Percentiles rank a stretch among this genome's conserved stretches.
These are phyloP conservation scores for Limnanthes douglasii DNA, from an alignment of 345 rosid species.

Conservation along the genomic window DNA sequence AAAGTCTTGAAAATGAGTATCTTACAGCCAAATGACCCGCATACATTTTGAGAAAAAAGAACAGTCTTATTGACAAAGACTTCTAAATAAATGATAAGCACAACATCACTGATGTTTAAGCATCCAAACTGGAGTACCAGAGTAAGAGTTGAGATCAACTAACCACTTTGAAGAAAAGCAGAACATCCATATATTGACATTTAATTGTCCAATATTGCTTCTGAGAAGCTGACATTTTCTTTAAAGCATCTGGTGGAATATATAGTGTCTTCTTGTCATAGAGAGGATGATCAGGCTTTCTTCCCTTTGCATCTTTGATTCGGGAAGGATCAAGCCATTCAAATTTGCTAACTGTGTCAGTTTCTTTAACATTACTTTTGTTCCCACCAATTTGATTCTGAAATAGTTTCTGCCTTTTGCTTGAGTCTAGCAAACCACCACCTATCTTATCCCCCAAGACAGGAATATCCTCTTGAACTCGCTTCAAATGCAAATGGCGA, in stretches of 20 bases:
- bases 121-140: too few relatives aligned
- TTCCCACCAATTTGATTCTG: slow-evolving; percentile 17
- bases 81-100: too few relatives aligned
- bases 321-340: slow-evolving; percentile 78
- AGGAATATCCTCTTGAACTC: slow-evolving; percentile 37
- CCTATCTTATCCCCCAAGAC: slow-evolving; percentile 14
- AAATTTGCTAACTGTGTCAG: slow-evolving; percentile 48
- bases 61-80: too few relatives aligned
- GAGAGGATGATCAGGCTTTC: slow-evolving; percentile 69
- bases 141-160: too few relatives aligned
- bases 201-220: slow-evolving; percentile 86
- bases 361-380: slow-evolving; percentile 18
- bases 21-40: too few relatives aligned
- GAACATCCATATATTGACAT: slow-evolving; percentile 75
- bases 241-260: slow-evolving; percentile 56
- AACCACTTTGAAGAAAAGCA: slow-evolving; percentile 98
- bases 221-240: slow-evolving; percentile 84
- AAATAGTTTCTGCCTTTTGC: slow-evolving; percentile 44
- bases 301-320: slow-evolving; percentile 62
- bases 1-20: too few relatives aligned
- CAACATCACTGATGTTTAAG: too few relatives aligned
- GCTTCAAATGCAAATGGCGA: slow-evolving; percentile 44
- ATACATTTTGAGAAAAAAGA: too few relatives aligned
- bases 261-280: slow-evolving; percentile 65
- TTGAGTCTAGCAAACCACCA: slow-evolving; percentile 18